Conservation (phyloP, 2,329 filamentous ascomycete genomes). For the Fusarium penzigii region DNA sequence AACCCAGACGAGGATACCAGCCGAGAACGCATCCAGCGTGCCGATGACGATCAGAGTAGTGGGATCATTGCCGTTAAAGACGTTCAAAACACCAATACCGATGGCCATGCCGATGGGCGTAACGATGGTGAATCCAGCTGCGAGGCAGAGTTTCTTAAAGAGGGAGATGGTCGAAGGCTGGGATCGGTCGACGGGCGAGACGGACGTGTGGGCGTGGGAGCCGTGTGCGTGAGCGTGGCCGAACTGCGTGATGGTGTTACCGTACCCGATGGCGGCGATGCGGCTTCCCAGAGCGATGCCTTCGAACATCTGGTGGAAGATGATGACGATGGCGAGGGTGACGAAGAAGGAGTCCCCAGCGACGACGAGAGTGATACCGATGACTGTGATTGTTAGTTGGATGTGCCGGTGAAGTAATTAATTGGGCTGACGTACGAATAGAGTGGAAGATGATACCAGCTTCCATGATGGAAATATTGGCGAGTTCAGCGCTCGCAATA, state of each 20-base stretch:
- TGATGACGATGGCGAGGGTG: slow-evolving; percentile 63
- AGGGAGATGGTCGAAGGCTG: slow-evolving; percentile 35
- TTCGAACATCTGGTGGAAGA: slow-evolving; percentile 80
- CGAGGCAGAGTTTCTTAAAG: slow-evolving; percentile 60
- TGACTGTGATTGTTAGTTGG: slow-evolving; percentile 43
- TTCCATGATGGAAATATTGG: slow-evolving; percentile 62
- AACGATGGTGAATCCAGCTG: slow-evolving; percentile 63
- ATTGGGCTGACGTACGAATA: slow-evolving; percentile 48
- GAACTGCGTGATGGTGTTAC: slow-evolving; percentile 17
- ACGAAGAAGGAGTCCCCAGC: slow-evolving; percentile 56
- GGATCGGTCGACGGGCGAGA: slow-evolving; percentile 15
- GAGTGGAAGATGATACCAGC: slow-evolving; percentile 76
- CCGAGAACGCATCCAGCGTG: slow-evolving; percentile 71
- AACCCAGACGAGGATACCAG: slow-evolving; percentile 77
- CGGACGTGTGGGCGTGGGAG: slow-evolving; percentile 18
- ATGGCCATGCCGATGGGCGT: slow-evolving; percentile 81
- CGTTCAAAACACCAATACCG: slow-evolving; percentile 67
- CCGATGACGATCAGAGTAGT: slow-evolving; percentile 70
- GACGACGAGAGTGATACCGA: slow-evolving; percentile 63
- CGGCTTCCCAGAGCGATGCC: slow-evolving; percentile 72
- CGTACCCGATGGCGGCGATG: slow-evolving; percentile 59
- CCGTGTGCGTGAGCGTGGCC: slow-evolving; percentile 14
- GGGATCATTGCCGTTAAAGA: slow-evolving; percentile 73
- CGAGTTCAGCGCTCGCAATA: slow-evolving; percentile 28
- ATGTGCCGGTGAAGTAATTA: too few species aligned